Base-by-base conservation (phyloP, 345 rosid genomes). In the Carallia pectinifolia region DNA sequence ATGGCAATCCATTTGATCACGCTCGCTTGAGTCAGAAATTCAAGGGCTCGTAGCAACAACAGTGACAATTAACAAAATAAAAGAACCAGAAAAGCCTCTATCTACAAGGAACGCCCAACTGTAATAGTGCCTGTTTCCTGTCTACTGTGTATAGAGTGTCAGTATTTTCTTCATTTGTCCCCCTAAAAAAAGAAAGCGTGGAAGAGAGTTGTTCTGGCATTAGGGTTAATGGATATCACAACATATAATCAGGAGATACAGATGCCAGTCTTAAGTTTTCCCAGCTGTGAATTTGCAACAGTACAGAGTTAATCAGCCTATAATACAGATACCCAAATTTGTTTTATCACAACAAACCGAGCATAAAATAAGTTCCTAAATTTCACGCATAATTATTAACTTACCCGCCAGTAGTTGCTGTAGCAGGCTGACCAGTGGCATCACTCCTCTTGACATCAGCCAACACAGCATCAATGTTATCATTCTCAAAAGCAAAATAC, bases 401-500 rank as follows among this genome's bases (percentile, higher is more conserved):
- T 83, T 72, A 95, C 99, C 99, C 97, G 79, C 97, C 97, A 5
- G 97, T 86, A 18, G 97, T 95, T 19, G 99, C 97, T 71, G 97
- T 87, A 75, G 97, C 97, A 64, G 90, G 92, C 77, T 87, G 99
- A 78, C 99, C 97, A 73, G 83, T 82, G 30, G 79, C 89, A 77
- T 95, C 99, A 86, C 79, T 86, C 76, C 81, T 90, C 89, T 89
- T 88, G 61, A 95, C 84, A 77, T 89, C 96, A 72, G 91, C 89
- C 85, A 92, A 81, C 61, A 92, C 88, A 66, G 84, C 76, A 71
- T 85, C 83, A 73, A 93, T 84, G 69, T 90, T 90, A 69, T 92
- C 92, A 79, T 92, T 79, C 88, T 92, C 99, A 77, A 90, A 95
- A 6, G 97, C 92, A 68, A 95, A 95, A 85, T 95, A 95, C 54